phyloP scores from a whole-genome alignment of 1,284 basidiomycete genomes.

The Cystobasidiaceae sp. region DNA sequence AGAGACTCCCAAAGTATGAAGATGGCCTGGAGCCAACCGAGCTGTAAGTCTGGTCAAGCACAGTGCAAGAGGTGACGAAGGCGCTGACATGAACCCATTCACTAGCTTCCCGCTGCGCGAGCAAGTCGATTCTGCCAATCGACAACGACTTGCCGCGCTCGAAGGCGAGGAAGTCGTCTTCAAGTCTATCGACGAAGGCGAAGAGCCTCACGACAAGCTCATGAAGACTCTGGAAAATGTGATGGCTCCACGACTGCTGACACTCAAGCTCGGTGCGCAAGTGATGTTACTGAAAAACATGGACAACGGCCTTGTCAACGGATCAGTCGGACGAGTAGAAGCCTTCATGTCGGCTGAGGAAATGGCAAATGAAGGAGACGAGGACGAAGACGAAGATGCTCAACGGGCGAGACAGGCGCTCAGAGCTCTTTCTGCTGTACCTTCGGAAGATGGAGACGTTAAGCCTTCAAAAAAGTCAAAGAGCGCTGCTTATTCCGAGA shows the following conservation, averaged over 20 bases:
- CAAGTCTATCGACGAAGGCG: slow-evolving; percentile 35
- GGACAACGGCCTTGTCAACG: slow-evolving; percentile 73
- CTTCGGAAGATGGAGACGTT: slow-evolving; percentile 32
- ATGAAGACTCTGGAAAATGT: slow-evolving; percentile 43
- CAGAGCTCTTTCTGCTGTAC: slow-evolving; percentile 31
- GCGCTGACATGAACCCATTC: slow-evolving; percentile 46
- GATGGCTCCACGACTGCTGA: slow-evolving; percentile 50
- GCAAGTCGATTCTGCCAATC: slow-evolving; percentile 72
- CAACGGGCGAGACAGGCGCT: no score
- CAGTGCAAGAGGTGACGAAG: not conserved
- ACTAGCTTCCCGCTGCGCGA: slow-evolving; percentile 72
- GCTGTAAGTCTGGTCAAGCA: slow-evolving; percentile 63
- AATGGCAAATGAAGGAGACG: slow-evolving; percentile 38
- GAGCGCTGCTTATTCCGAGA: slow-evolving; percentile 40
- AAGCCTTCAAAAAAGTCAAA: slow-evolving; percentile 35
- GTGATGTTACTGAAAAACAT: slow-evolving; percentile 71
- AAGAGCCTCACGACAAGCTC: slow-evolving; percentile 9
- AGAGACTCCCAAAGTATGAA: slow-evolving; percentile 57
- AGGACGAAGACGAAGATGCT: slow-evolving; percentile 16
- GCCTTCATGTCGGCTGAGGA: slow-evolving; percentile 56
- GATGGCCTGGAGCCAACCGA: slow-evolving; percentile 77
- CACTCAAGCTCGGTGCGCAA: slow-evolving; percentile 61
- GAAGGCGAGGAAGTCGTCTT: slow-evolving; percentile 30
- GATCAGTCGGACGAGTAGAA: slow-evolving; percentile 69
- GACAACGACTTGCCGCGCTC: slow-evolving; percentile 53